Base-by-base conservation (phyloP, 495 filamentous ascomycete species). In the Aspergillus carlsbadensis region DNA sequence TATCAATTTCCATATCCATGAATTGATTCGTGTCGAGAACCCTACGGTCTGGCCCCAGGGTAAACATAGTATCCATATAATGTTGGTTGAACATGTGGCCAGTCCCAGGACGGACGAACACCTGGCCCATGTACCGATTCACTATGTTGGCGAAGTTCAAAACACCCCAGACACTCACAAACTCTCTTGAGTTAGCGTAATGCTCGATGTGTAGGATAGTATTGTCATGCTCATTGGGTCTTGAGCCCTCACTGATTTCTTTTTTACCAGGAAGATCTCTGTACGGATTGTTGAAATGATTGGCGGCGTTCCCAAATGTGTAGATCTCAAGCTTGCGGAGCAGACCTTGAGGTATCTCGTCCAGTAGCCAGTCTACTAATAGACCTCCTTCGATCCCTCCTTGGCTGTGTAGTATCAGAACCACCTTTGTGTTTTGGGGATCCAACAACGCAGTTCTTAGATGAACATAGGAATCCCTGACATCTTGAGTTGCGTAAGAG, bases 271-370 rank as follows among this genome's bases (percentile, higher is more conserved):
- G 42, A 11, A 50, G 10, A 6, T 6, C 22, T 10, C 40, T 43
- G 74, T 74, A 81, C 5, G 90, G 91, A 57, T 92, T 92, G 68
- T 92, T 93, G 67, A 93, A 96, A 68, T 94, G 91, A 60, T 92
- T 93, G 2, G 91, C 88, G 6, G 90, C 89, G 52, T 82, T 86
- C 8, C 89, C 91, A 62, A 95, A 96, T 0, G 90, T 94, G 69
- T 93, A 94, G 11, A 94, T 83, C 65, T 95, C 91, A 10, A 95
- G 76, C 51, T 88, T 86, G 0, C 75, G 67, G 15, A 92, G 74
- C 1, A 86, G 68, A 40, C 86, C 78, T 31, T 85, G 83, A 0
- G 88, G 86, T 0, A 94, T 65, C 61, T 93, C 90, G 60, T 86
- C 82, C 7, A 93, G 76, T 8, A 96, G 80, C 82, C 86, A 88